These are phyloP conservation scores for Ophiostoma sp. DNA, from an alignment of 2,329 filamentous ascomycete genomes.

Conservation along the genomic window DNA sequence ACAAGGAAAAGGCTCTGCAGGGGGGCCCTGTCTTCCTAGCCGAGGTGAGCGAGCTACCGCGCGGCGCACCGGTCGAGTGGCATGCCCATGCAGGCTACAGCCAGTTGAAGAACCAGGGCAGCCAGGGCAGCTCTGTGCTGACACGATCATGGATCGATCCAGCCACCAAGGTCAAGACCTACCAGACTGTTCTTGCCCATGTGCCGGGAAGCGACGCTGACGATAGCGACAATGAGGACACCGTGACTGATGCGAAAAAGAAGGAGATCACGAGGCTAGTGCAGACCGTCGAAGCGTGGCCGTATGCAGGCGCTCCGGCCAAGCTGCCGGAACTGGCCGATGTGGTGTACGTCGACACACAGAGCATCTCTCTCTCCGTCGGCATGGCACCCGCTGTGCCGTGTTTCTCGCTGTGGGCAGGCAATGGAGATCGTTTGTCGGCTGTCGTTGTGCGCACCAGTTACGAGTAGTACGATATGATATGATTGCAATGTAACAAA, in stretches of 20 bases:
- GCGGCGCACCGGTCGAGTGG: constrained; percentile 76
- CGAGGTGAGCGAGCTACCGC: constrained; percentile 71
- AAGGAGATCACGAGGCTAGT: not conserved
- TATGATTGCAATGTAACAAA: not conserved
- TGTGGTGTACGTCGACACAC: constrained; percentile 23
- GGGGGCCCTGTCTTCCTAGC: constrained; percentile 61
- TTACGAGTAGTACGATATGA: not conserved
- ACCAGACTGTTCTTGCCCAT: constrained; percentile 6
- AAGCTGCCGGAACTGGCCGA: not conserved
- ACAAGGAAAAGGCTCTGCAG: not conserved
- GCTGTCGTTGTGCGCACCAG: constrained; percentile 32
- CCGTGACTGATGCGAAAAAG: not conserved
- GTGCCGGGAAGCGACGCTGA: not conserved
- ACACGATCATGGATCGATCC: not conserved
- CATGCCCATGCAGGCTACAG: constrained; percentile 60
- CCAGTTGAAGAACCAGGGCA: constrained; percentile 28
- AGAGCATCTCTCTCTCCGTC: not conserved
- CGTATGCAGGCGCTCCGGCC: not conserved
- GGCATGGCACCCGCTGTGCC: constrained; percentile 34
- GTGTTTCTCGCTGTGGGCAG: constrained; percentile 41
- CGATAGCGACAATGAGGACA: constrained; percentile 13
- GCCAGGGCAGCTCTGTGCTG: constrained; percentile 6
- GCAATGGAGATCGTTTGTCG: constrained; percentile 33
- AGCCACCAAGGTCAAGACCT: not conserved
- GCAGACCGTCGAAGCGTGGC: constrained; percentile 18